These are phyloP conservation scores for Fusarium sp. DNA, from an alignment of 2,329 filamentous ascomycete genomes.

Conservation along the genomic window DNA sequence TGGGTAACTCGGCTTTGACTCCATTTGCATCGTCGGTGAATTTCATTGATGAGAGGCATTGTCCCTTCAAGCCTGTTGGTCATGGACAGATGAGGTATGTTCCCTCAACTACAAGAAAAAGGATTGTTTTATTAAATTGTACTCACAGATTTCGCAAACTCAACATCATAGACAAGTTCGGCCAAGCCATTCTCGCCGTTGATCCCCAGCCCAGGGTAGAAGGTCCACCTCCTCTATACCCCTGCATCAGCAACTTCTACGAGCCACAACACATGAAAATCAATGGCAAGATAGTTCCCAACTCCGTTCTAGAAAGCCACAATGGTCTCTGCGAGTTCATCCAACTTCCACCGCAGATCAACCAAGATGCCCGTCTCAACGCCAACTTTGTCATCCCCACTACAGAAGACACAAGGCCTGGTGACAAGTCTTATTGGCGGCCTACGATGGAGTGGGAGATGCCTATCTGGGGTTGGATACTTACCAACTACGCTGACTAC, in stretches of 20 bases:
- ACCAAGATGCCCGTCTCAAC: not conserved
- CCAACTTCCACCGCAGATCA: not conserved
- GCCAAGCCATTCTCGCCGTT: not conserved
- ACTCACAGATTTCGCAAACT: not conserved
- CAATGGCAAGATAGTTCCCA: not conserved
- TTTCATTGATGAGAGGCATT: not conserved
- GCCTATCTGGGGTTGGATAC: slow-evolving; percentile 57
- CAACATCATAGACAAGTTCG: slow-evolving; percentile 4
- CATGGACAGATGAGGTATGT: not conserved
- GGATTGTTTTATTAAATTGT: no score
- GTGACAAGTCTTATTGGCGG: slow-evolving; percentile 13
- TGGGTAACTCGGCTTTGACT: not conserved
- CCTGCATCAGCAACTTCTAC: not conserved
- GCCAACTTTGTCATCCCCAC: not conserved
- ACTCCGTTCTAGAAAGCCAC: not conserved
- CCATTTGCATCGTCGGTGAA: not conserved
- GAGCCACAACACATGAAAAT: not conserved
- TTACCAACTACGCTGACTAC: slow-evolving; percentile 56
- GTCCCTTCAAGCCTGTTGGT: slow-evolving; percentile 1
- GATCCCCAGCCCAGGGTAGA: not conserved
- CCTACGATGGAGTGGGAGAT: slow-evolving; percentile 52
- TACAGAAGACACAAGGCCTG: not conserved
- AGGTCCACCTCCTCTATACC: not conserved
- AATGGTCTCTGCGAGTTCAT: not conserved
- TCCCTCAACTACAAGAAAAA: not conserved